phyloP scores from a whole-genome alignment of 331 rosid species.

The Pyrus hybrid region DNA sequence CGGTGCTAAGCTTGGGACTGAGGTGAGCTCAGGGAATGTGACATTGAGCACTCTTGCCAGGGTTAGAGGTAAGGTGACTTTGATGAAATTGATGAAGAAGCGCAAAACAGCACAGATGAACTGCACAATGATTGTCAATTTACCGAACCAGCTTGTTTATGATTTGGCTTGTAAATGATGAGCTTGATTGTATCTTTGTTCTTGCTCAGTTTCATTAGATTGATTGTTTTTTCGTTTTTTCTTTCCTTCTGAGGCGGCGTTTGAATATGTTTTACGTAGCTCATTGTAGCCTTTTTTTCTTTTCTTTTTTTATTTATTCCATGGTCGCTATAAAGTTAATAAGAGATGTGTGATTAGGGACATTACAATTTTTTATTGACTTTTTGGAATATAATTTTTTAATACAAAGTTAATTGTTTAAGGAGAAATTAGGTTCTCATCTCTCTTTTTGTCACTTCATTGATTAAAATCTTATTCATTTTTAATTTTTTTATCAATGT shows the following conservation, averaged over 20 bases:
- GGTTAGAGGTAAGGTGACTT: constrained; percentile 10
- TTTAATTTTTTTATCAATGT: neutral
- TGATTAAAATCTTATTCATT: too few species aligned
- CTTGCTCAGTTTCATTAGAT: neutral
- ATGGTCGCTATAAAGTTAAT: neutral
- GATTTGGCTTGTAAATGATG: constrained; percentile 1
- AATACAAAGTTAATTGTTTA: neutral
- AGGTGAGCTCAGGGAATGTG: neutral
- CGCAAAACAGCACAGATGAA: constrained; percentile 13
- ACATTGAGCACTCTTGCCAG: neutral
- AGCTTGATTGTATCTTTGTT: neutral
- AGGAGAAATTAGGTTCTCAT: neutral
- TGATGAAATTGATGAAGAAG: constrained; percentile 16
- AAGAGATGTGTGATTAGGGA: neutral
- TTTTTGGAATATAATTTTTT: neutral
- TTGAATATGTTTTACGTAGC: neutral
- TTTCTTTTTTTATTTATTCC: neutral
- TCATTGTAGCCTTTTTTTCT: neutral
- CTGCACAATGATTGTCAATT: constrained; percentile 12
- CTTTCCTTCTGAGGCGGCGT: neutral
- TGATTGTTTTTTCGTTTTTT: too few species aligned
- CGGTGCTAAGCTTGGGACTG: neutral
- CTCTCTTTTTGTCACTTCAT: too few species aligned
- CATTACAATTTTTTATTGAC: too few species aligned
- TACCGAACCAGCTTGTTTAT: neutral